Base-by-base conservation (phyloP, 2,329 filamentous ascomycete species). In the Monilinia fructigena region DNA sequence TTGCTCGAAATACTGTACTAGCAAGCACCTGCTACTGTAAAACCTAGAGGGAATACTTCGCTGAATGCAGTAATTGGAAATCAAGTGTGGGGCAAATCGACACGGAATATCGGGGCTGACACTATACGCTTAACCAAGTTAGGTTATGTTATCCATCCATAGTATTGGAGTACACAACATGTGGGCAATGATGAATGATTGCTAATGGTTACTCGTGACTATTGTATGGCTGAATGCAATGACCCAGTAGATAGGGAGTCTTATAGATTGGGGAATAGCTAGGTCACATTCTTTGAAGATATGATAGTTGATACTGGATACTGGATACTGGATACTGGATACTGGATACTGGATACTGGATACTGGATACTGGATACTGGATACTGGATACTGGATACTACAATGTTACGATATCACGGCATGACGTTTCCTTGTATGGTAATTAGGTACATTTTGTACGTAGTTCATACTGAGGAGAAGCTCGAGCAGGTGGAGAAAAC, bases 141-240 rank as follows among this genome's bases (percentile, higher is more conserved):
- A 61, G 55, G 63, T 54, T 52, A 65, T 53, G 60, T 54, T 65
- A 65, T 65, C 63, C 63, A 8, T 61, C 45, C 14, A 6, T 11
- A 23, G 26, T 8, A 26, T 45, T 60, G 26, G 45, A 60, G 23
- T 38, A 12, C 20, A 50, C 12, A 60, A 20, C 14, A 50, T 38
- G 3, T 50, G 28, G 18, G 14, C 48, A 28, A 28, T 38, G 20
- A 26, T 20, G 58, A 38, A 38, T 48, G 45, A n/a, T 26, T 38
- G n/a, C 18, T 26, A 23, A 18, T 35, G 58, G 20, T 50, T 38
- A n/a, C 55, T 59, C 23, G 18, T 50, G 45, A 45, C 14, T 60
- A 40, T n/a, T n/a, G 20, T 38, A 38, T 60, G 45, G 45, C 14
- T 50, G 10, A 50, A 60, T 60, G 58, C 47, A 26, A 45, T 50